These are phyloP conservation scores for Paraleonurus japonicus DNA, from an alignment of 257 asterid species.

Conservation along the genomic window DNA sequence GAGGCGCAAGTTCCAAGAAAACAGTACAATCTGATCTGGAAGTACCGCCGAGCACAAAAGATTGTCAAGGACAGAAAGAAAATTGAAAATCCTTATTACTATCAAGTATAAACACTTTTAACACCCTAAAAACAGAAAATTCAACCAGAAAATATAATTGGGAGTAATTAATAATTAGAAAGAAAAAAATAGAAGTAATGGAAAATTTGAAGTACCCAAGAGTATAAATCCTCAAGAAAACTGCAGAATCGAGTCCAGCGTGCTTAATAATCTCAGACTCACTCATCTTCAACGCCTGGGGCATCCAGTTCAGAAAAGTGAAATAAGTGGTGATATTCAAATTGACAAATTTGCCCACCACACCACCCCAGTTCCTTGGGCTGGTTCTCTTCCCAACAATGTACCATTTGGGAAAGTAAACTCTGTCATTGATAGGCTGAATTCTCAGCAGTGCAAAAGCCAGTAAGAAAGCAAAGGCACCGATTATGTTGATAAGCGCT, in stretches of 20 bases:
- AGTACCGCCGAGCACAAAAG: too few relatives aligned
- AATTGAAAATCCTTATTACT: background rate
- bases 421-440: constrained; percentile 94
- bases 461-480: constrained; percentile 74
- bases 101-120: constrained; percentile 5
- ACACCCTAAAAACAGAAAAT: constrained; percentile 8
- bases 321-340: constrained; percentile 73
- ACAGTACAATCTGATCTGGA: too few relatives aligned
- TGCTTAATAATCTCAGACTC: constrained; percentile 76
- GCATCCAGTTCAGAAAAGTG: constrained; percentile 97
- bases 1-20: background rate
- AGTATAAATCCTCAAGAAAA: constrained; percentile 84
- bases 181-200: background rate
- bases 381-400: constrained; percentile 68
- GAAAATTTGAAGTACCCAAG: constrained; percentile 65
- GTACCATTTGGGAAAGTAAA: constrained; percentile 97
- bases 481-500: constrained; percentile 68
- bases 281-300: constrained; percentile 90
- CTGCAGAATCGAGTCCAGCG: constrained; percentile 98
- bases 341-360: constrained; percentile 76
- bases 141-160: background rate
- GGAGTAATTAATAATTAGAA: background rate
- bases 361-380: constrained; percentile 64
- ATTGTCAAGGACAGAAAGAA: background rate
- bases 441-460: constrained; percentile 91